Conservation (phyloP, 2,329 filamentous ascomycete species). For the Clonostachys chloroleuca region DNA sequence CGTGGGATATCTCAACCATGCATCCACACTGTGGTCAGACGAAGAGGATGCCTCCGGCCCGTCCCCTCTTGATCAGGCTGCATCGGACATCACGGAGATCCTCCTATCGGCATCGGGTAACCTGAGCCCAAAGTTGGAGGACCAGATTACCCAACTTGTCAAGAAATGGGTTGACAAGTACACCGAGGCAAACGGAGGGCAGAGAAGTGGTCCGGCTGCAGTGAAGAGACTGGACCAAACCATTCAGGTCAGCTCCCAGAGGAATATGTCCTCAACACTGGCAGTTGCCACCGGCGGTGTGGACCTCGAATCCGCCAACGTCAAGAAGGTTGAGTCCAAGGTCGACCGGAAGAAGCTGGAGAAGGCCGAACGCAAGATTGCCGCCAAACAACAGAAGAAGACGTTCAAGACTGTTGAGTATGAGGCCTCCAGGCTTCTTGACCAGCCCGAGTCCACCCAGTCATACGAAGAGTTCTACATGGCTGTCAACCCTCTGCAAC, state of each 20-base stretch:
- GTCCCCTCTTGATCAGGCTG: slow-evolving; percentile 81
- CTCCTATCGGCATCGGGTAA: slow-evolving; percentile 91
- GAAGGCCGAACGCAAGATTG: slow-evolving; percentile 96
- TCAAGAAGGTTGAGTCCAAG: slow-evolving; percentile 91
- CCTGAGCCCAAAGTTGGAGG: slow-evolving; percentile 65
- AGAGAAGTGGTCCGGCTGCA: slow-evolving; percentile 68
- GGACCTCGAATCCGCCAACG: slow-evolving; percentile 89
- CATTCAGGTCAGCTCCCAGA: slow-evolving; percentile 88
- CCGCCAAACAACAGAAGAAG: slow-evolving; percentile 98
- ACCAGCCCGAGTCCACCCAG: slow-evolving; percentile 76
- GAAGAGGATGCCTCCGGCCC: slow-evolving; percentile 53
- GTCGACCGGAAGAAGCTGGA: slow-evolving; percentile 99
- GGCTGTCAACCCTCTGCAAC: slow-evolving; percentile 93
- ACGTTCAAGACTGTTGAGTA: slow-evolving; percentile 98
- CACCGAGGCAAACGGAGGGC: slow-evolving; percentile 66
- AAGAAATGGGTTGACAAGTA: slow-evolving; percentile 86
- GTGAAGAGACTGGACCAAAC: slow-evolving; percentile 89
- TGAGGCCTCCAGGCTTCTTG: slow-evolving; percentile 85
- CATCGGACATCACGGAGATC: slow-evolving; percentile 78
- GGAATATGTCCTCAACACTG: slow-evolving; percentile 94
- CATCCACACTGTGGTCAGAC: slow-evolving; percentile 79
- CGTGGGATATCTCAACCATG: slow-evolving; percentile 90
- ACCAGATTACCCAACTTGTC: slow-evolving; percentile 77
- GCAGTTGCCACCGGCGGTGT: slow-evolving; percentile 80
- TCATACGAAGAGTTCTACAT: slow-evolving; percentile 99